Evolutionary conservation across 768 basidiomycete species (phyloP).

Genomic region (Boletus tomentosulus): DNA sequence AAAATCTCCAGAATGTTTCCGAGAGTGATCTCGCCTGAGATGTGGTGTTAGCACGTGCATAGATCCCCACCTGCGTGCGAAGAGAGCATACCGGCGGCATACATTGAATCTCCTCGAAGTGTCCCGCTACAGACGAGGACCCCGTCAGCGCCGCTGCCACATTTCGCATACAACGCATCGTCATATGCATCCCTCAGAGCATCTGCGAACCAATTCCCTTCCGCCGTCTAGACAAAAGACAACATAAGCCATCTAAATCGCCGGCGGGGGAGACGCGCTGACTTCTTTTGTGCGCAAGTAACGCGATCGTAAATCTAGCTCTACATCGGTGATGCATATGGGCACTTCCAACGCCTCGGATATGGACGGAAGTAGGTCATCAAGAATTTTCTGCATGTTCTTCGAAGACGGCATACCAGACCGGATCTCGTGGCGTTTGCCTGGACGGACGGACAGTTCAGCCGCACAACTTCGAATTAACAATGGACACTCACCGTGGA

Average conservation of each 20-base stretch:
- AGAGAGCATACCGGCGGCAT: constrained; percentile 62
- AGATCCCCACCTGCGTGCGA: background rate
- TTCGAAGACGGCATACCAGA: constrained; percentile 56
- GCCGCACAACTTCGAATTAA: background rate
- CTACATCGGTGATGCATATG: constrained; percentile 64
- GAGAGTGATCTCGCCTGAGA: constrained; percentile 65
- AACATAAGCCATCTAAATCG: background rate
- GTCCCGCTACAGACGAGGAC: constrained; percentile 83
- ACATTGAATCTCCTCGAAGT: constrained; percentile 78
- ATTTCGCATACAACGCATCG: constrained; percentile 55
- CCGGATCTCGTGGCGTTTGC: constrained; percentile 58
- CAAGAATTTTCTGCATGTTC: constrained; percentile 53
- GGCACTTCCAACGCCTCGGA: constrained; percentile 66
- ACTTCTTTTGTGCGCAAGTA: constrained; percentile 73
- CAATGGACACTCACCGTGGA: constrained; percentile 46
- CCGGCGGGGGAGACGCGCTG: constrained; percentile 3
- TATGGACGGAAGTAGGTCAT: constrained; percentile 63
- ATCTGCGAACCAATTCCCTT: constrained; percentile 83
- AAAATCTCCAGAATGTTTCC: constrained; percentile 87
- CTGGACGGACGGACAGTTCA: constrained; percentile 31
- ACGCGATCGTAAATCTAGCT: constrained; percentile 72
- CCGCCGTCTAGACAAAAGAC: constrained; percentile 46
- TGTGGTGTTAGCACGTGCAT: background rate
- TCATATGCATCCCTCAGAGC: constrained; percentile 80
- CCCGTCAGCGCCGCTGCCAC: constrained; percentile 66